Percentiles rank a stretch among this genome's conserved stretches.
phyloP scores from a whole-genome alignment of 2,329 filamentous ascomycete genomes.

The Colletotrichum sp. region DNA sequence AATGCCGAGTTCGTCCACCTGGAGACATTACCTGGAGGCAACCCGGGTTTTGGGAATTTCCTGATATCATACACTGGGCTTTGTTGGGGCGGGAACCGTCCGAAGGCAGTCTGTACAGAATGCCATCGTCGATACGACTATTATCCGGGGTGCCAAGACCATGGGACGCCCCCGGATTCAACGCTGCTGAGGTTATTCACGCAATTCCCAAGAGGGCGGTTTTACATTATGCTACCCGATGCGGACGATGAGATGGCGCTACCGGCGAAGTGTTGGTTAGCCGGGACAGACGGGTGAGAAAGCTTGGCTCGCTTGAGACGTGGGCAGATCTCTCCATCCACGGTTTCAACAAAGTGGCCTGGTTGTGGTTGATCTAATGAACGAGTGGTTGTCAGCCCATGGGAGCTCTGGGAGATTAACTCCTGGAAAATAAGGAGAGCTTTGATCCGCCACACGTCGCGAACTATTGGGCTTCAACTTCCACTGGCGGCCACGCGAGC shows the following conservation, averaged over 20 bases:
- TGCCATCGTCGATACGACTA: not conserved
- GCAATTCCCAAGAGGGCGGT: not conserved
- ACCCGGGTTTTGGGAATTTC: not conserved
- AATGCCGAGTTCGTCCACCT: not conserved
- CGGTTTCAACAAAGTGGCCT: not conserved
- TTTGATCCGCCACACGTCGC: not conserved
- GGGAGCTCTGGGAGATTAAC: not conserved
- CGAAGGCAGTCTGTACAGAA: not conserved
- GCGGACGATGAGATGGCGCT: not conserved
- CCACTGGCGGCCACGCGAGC: not conserved
- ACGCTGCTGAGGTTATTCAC: not conserved
- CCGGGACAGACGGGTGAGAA: not conserved
- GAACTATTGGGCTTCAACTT: not conserved
- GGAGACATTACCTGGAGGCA: not conserved
- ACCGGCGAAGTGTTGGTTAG: not conserved
- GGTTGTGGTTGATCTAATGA: not conserved
- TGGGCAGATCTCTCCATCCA: not conserved
- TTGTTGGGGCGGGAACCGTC: not conserved
- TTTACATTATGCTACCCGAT: not conserved
- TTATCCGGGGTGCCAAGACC: not conserved
- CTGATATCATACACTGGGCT: not conserved
- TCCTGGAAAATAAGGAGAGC: not conserved
- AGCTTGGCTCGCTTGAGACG: not conserved
- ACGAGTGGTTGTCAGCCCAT: not conserved
- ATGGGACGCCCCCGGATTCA: not conserved